Conservation (phyloP, 768 basidiomycete species). For the Candolleomyces efflorescens region DNA sequence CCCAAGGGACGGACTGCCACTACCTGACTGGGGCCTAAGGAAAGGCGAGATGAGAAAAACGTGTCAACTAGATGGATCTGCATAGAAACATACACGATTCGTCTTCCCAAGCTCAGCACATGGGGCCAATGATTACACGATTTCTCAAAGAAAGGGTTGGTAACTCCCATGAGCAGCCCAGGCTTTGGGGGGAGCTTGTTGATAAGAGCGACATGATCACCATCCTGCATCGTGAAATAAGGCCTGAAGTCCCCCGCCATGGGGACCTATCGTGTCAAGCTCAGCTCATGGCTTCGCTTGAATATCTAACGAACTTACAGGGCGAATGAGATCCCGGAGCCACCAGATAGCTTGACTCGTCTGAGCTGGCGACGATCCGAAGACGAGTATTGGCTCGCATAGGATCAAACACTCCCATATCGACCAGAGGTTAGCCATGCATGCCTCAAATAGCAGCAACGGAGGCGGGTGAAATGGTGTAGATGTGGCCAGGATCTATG, state of each 20-base stretch:
- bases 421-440: conserved; percentile 68
- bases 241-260: conserved; percentile 83
- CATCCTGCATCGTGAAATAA: conserved; percentile 95
- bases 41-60: neutral
- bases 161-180: conserved; percentile 78
- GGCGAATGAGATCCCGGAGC: conserved; percentile 82
- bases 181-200: conserved; percentile 78
- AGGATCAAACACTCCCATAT: conserved; percentile 93
- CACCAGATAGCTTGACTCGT: conserved; percentile 92
- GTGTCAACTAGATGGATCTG: neutral
- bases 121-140: conserved; percentile 86
- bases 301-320: conserved; percentile 39
- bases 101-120: conserved; percentile 62
- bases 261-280: conserved; percentile 54
- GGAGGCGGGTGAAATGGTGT: conserved; percentile 56
- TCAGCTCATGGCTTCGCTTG: neutral
- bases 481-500: conserved; percentile 67
- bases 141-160: conserved; percentile 83
- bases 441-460: conserved; percentile 58
- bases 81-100: conserved; percentile 33
- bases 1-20: conserved; percentile 21
- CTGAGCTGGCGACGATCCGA: conserved; percentile 70
- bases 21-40: conserved; percentile 11
- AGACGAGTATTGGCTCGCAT: conserved; percentile 86
- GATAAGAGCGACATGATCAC: conserved; percentile 70